Base-by-base conservation (phyloP, 129 eudicot genomes). In the Escallonia herrerae region DNA sequence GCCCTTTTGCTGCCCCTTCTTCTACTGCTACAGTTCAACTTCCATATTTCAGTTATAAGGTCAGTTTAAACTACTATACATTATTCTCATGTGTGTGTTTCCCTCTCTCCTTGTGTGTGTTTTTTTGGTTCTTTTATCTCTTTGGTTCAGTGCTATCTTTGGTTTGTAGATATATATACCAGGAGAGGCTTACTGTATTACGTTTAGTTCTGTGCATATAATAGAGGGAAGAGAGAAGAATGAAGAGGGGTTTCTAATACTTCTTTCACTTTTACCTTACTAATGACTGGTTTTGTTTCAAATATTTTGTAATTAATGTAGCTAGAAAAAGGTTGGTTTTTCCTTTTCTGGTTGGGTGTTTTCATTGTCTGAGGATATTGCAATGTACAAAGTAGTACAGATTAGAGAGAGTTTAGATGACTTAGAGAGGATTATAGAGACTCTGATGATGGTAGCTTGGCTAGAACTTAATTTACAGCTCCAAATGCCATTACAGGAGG, bases 401-500 rank as follows among this genome's bases (percentile, higher is more conserved):
- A 60, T 22, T 22, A 1, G 33, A 6, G 15, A 63, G 72, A 38
- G 22, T 5, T 11, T 61, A 37, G 63, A 66, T 48, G 33, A 52
- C 52, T 2, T 9, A 57, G 49, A 66, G 5, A 51, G 58, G 40
- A 70, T 62, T 52, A 43, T 5, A 11, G 42, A 45, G 54, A 49
- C 53, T 56, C 60, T 67, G 57, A 58, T 13, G 15, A 40, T 64
- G 40, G 41, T 56, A 62, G 63, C 58, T 59, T 62, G 53, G 61
- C 58, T 15, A 62, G 40, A 40, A 42, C 6, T 60, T 55, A 49
- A 64, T 64, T 43, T 46, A 37, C 45, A 64, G 60, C 52, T 72
- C 65, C 40, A 68, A 70, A 55, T 72, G 78, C 57, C 51, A 76
- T 76, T 64, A 38, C 76, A 72, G 78, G 68, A 73, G 72, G 48